Conservation (phyloP, 768 basidiomycete species). For the Sarcomyxa edulis region DNA sequence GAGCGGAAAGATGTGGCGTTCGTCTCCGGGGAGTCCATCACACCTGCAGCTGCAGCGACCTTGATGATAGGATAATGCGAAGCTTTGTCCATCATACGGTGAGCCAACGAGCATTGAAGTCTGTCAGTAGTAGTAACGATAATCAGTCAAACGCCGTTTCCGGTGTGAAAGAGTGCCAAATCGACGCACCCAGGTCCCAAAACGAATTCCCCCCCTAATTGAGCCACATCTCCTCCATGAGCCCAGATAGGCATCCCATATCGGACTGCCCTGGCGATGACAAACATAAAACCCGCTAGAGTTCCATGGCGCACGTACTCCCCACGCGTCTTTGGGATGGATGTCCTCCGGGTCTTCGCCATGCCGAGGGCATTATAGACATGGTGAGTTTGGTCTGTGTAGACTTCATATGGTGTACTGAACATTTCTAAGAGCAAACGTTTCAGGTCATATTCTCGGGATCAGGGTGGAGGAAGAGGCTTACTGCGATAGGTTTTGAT, state of each 20-base stretch:
- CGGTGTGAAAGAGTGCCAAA: constrained; percentile 2
- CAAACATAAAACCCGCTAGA: constrained; percentile 48
- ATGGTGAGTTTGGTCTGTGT: constrained; percentile 54
- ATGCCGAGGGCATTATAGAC: constrained; percentile 63
- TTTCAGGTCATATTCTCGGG: not conserved
- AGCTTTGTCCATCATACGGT: constrained; percentile 6
- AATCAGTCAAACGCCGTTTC: constrained; percentile 1
- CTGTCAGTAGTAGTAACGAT: constrained; percentile 1
- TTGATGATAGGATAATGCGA: constrained; percentile 4
- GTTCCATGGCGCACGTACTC: constrained; percentile 49
- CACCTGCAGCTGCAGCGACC: constrained; percentile 3
- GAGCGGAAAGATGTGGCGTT: too few relatives aligned
- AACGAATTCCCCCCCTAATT: constrained; percentile 73
- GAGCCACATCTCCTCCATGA: constrained; percentile 51
- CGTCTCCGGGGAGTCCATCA: too few relatives aligned
- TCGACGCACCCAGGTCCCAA: constrained; percentile 57
- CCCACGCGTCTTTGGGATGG: constrained; percentile 19
- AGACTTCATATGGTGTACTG: constrained; percentile 55
- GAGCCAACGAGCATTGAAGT: constrained; percentile 11
- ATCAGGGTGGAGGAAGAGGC: not conserved
- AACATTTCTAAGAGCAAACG: constrained; percentile 42
- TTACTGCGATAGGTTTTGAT: constrained; percentile 49
- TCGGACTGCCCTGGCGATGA: constrained; percentile 47
- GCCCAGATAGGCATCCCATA: constrained; percentile 57
- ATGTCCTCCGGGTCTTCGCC: constrained; percentile 18